Percentiles rank a stretch among this genome's conserved stretches.
These are phyloP conservation scores for Ophiocordyceps robertsii DNA, from an alignment of 2,329 filamentous ascomycete genomes.

Conservation along the genomic window DNA sequence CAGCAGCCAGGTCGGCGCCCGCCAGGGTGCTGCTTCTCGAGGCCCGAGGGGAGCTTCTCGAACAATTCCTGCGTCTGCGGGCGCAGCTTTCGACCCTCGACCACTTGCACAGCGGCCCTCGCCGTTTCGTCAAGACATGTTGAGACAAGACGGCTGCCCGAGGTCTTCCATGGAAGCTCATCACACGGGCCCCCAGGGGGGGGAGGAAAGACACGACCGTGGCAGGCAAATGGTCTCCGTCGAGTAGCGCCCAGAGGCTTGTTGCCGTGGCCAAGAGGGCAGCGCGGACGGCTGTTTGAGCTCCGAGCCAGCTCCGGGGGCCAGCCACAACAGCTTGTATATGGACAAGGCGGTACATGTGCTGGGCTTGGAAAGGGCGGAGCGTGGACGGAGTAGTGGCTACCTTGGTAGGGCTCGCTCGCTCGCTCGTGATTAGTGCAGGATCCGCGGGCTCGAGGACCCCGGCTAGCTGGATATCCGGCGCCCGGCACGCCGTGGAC, in stretches of 20 bases:
- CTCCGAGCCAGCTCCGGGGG: not conserved
- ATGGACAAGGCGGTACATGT: not conserved
- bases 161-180: not conserved
- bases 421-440: not conserved
- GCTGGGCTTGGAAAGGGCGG: not conserved
- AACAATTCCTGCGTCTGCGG: constrained; percentile 1
- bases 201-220: not conserved
- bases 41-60: constrained; percentile 1
- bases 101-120: not conserved
- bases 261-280: not conserved
- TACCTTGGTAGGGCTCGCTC: not conserved
- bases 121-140: not conserved
- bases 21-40: not conserved
- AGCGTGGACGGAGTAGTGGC: not conserved
- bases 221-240: not conserved
- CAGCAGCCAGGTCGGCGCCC: not conserved
- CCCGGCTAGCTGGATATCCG: not conserved
- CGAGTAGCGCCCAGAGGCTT: not conserved
- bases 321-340: not conserved
- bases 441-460: constrained; percentile 1
- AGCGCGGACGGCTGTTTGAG: not conserved
- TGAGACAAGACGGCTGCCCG: not conserved
- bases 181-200: not conserved
- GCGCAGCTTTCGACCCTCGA: not conserved
- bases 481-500: not conserved